Evolutionary conservation across 2,329 filamentous ascomycete species (phyloP), one percentile per base, ranked within the genome.

Genomic region (Fusarium verrucosum): DNA sequence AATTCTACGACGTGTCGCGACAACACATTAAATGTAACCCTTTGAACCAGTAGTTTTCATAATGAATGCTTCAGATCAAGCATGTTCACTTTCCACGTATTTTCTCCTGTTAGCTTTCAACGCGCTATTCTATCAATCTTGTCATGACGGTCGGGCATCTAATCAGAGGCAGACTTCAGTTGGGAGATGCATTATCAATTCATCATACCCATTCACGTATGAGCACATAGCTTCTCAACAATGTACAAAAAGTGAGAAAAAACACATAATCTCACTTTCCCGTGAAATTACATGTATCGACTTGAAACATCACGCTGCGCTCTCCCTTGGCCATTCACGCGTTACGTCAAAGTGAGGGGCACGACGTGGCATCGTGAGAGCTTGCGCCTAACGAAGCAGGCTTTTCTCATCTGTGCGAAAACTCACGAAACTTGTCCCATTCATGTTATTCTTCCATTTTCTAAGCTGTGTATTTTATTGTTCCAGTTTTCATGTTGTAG

Each of bases 341-440:
- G 53, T 62, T 66, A 66, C 62, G 58, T 66, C 63, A 64, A n/a
- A 50, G 58, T 66, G 63, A 66, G 63, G 63, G 62, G 62, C 58
- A 58, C 36, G n/a, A 50, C 37, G 25, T 51, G 37, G 53, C 38
- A 55, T 66, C 36, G 41, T 62, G 40, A 33, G 43, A 25, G 47
- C 40, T 32, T 17, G 37, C 40, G 22, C 33, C 32, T 14, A 28
- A 45, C 33, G 19, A 17, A 49, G 47, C 19, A 36, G 20, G 10
- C 28, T 25, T n/a, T 7, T n/a, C 25, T 46, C 37, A 19, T 28
- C 4, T 5, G n/a, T 28, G n/a, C 10, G 30, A 14, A 16, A 19
- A n/a, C 25, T 22, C 13, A 16, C n/a, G 13, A 42, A 32, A 32
- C 16, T 19, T 30, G 10, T 19, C 2, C 9, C 14, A 17, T n/a